These are phyloP conservation scores for Vitis amurensis DNA, from an alignment of 164 flowering plant genomes.

Conservation along the genomic window DNA sequence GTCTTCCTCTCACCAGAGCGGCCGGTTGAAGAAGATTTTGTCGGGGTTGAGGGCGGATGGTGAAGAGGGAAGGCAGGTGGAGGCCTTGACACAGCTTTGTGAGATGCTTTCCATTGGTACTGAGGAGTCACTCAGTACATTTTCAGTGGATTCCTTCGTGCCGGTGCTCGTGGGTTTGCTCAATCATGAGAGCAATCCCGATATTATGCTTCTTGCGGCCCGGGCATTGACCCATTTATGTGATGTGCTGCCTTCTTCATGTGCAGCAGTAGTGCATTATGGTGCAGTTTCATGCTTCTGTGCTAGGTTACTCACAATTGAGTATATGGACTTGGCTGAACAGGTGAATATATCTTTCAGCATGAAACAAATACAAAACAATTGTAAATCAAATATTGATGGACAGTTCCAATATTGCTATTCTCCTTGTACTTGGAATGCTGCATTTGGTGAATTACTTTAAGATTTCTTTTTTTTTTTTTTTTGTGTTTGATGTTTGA, in stretches of 20 bases:
- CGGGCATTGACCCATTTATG: conserved; percentile 92
- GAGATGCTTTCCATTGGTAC: conserved; percentile 97
- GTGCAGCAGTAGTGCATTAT: conserved; percentile 97
- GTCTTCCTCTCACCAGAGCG: conserved; percentile 82
- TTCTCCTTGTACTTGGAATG: not conserved
- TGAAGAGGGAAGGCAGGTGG: conserved; percentile 94
- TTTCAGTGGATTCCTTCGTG: conserved; percentile 92
- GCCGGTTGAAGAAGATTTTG: conserved; percentile 86
- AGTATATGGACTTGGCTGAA: conserved; percentile 99
- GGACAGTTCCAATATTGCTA: not conserved
- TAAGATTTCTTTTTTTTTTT: not conserved
- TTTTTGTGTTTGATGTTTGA: not conserved
- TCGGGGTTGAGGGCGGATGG: conserved; percentile 92
- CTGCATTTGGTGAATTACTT: not conserved
- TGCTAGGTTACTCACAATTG: conserved; percentile 88
- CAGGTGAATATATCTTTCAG: conserved; percentile 54
- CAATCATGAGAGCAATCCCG: conserved; percentile 91
- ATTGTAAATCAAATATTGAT: not conserved
- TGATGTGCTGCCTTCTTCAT: conserved; percentile 92
- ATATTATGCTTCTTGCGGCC: conserved; percentile 97
- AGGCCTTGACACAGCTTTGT: conserved; percentile 92
- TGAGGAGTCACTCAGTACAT: conserved; percentile 89
- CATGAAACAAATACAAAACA: not conserved
- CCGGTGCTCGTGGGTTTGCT: conserved; percentile 95
- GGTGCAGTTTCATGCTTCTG: conserved; percentile 89